Base-by-base conservation (phyloP, 164 flowering plant genomes). In the Magnolia kwangsiensis region DNA sequence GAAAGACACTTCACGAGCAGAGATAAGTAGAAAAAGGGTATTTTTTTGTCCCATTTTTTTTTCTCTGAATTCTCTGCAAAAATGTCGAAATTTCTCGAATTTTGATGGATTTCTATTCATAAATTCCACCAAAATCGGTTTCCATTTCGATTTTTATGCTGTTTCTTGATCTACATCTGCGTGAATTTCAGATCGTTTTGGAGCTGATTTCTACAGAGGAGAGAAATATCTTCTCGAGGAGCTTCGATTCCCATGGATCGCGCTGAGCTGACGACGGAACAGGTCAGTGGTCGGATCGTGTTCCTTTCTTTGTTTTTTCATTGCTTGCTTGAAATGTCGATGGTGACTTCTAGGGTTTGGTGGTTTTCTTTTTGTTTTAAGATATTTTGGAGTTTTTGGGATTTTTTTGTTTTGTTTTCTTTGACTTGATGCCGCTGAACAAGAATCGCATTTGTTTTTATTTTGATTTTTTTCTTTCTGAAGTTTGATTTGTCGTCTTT, bases 251-350 rank as follows among this genome's bases (percentile, higher is more conserved):
- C 59, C 66, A 81, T 78, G 81, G 83, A 73, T 78, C 74, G 69
- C 0, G 79, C 79, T 2, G 81, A 78, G 74, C 76, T 81, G 71
- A 81, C 77, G 51, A 75, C 79, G 10, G 83, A 81, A 51, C 79
- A 81, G 83, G 83, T 81, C 19, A 7, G 71, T 16, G 18, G 58
- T 45, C 50, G 16, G 7, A 21, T 37, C 31, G 0, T 18, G 8
- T 51, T 14, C n/a, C 2, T 29, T 24, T 50, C 10, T 31, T 14
- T 50, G 49, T 50, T 77, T 50, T n/a, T 23, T 45, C 16, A 19
- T 51, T 51, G 63, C 19, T 63, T 2, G 23, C 37, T 69, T 61
- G 59, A 58, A 58, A 23, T 55, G 65, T 49, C 24, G 13, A 69
- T 58, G 29, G 6, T 67, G 63, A 23, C 51, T 67, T 2, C 13